Evolutionary conservation across 768 basidiomycete genomes (phyloP).

Genomic region (Trametes cubensis): DNA sequence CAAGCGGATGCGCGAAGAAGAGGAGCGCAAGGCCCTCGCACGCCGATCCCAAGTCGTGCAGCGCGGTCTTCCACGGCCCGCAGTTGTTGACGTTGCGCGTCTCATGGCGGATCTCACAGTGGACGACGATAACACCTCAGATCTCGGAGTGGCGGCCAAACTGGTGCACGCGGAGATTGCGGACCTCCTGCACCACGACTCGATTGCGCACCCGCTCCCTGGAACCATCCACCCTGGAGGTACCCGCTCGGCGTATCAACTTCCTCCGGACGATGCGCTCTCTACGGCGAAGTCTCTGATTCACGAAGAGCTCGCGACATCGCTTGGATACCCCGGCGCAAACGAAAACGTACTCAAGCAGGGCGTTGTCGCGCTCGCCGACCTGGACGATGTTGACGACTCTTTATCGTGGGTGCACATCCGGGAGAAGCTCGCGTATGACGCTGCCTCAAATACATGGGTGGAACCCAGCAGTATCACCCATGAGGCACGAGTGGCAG

Average conservation of each 20-base stretch:
- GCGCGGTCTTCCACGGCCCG: constrained; percentile 81
- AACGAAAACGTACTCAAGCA: constrained; percentile 77
- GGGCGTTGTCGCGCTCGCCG: constrained; percentile 65
- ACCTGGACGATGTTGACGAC: constrained; percentile 64
- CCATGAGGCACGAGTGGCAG: constrained; percentile 59
- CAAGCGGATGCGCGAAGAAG: constrained; percentile 67
- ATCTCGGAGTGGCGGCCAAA: constrained; percentile 52
- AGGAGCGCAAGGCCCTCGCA: constrained; percentile 78
- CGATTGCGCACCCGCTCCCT: constrained; percentile 83
- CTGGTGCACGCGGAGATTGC: constrained; percentile 81
- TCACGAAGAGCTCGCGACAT: constrained; percentile 75
- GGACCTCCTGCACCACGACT: constrained; percentile 81
- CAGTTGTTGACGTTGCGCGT: constrained; percentile 70
- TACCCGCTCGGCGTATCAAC: constrained; percentile 64
- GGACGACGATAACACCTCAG: constrained; percentile 47
- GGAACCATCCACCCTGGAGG: constrained; percentile 81
- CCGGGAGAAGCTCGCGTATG: constrained; percentile 65
- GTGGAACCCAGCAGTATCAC: constrained; percentile 65
- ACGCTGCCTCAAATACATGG: constrained; percentile 60
- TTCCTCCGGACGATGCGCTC: constrained; percentile 79
- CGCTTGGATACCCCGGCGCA: constrained; percentile 86
- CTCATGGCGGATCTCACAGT: constrained; percentile 64
- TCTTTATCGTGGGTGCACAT: constrained; percentile 71
- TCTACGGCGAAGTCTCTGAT: constrained; percentile 69
- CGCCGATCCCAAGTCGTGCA: constrained; percentile 83